A percentile compares a stretch with the other conserved stretches of the same genome.
phyloP scores from a whole-genome alignment of 139 green algal species.

The Chlamydomonas schloesseri region DNA sequence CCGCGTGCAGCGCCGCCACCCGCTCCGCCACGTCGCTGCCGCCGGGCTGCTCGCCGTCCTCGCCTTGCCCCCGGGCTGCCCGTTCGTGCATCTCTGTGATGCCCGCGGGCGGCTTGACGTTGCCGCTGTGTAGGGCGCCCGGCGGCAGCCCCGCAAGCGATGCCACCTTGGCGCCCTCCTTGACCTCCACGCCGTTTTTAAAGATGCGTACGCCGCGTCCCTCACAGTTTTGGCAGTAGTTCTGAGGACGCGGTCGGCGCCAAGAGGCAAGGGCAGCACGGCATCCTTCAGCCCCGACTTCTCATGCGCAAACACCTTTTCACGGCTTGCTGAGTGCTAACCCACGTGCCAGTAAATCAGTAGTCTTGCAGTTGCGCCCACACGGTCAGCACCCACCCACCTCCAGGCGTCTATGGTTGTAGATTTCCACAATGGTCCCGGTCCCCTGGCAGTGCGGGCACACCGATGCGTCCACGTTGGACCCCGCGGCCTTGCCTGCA shows the following conservation, averaged over 20 bases:
- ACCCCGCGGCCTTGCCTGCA: background rate
- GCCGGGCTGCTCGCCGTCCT: background rate
- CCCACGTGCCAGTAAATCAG: no score
- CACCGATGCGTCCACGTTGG: conserved; percentile 6
- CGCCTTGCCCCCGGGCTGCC: no score
- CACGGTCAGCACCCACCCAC: background rate
- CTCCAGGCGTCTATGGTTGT: conserved; percentile 31
- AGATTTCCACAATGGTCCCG: conserved; percentile 9
- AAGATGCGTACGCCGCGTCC: conserved; percentile 21
- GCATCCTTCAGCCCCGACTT: no score
- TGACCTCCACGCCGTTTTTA: conserved; percentile 29
- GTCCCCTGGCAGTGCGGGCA: conserved; percentile 21
- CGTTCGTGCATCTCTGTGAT: background rate
- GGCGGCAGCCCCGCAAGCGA: background rate
- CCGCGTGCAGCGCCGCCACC: background rate
- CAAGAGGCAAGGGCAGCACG: background rate
- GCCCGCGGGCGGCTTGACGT: background rate
- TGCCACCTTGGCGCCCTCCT: background rate
- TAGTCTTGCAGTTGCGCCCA: no score
- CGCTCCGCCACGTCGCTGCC: background rate
- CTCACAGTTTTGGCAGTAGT: conserved; percentile 24
- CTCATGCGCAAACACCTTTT: no score
- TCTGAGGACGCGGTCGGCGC: background rate
- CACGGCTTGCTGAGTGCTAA: no score
- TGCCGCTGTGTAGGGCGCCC: background rate